A percentile compares a stretch with the other conserved stretches of the same genome.
These are phyloP conservation scores for Lepidium africanum DNA, from an alignment of 345 rosid species.

Conservation along the genomic window DNA sequence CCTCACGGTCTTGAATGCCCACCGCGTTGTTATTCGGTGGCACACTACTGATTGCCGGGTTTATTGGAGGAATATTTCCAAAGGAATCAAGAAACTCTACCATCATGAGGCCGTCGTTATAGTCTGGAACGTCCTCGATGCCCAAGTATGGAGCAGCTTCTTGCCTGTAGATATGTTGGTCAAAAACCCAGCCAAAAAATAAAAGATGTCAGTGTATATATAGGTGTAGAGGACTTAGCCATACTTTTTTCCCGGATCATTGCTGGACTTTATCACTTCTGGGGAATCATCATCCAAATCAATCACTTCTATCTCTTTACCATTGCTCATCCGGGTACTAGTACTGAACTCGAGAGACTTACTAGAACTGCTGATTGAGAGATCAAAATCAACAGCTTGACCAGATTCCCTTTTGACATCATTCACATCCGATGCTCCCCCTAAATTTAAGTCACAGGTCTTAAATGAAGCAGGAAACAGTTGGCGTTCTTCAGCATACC, in stretches of 20 bases:
- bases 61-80: constrained; percentile 45
- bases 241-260: constrained; percentile 52
- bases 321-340: constrained; percentile 36
- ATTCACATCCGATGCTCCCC: constrained; percentile 53
- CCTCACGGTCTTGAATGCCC: constrained; percentile 67
- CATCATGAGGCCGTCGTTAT: constrained; percentile 68
- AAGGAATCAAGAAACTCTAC: constrained; percentile 66
- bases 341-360: constrained; percentile 41
- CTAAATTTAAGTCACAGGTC: constrained; percentile 87
- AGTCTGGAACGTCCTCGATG: constrained; percentile 55
- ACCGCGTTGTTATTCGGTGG: constrained; percentile 34
- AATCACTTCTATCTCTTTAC: constrained; percentile 79
- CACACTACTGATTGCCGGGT: constrained; percentile 33
- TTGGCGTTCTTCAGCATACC: constrained; percentile 63
- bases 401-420: constrained; percentile 39
- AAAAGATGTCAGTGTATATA: neutral
- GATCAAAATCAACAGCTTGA: constrained; percentile 55
- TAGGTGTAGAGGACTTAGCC: constrained; percentile 6
- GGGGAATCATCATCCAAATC: constrained; percentile 75
- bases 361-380: constrained; percentile 64
- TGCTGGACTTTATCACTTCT: constrained; percentile 46
- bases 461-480: constrained; percentile 75
- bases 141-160: constrained; percentile 44
- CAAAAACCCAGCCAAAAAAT: neutral
- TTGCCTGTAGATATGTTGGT: constrained; percentile 40